Conservation (phyloP, 768 basidiomycete species). For the Galerina sulciceps region DNA sequence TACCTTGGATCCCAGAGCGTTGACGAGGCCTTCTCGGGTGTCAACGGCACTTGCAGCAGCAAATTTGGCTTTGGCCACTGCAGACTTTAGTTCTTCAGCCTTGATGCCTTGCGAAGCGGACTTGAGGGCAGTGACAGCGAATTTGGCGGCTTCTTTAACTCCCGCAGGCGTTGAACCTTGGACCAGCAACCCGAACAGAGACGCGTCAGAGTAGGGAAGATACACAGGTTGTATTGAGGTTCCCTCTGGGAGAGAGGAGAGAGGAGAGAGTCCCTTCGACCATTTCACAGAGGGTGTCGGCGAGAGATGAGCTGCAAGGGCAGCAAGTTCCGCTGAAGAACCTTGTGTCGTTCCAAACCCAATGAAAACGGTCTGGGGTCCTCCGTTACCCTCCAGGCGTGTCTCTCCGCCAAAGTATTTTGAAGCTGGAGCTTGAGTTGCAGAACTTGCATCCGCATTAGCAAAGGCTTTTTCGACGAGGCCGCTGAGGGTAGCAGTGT, state of each 20-base stretch:
- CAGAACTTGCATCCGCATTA: slow-evolving; percentile 41
- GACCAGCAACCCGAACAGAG: slow-evolving; percentile 83
- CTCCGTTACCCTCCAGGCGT: slow-evolving; percentile 63
- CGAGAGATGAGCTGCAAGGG: slow-evolving; percentile 81
- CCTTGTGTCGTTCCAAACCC: slow-evolving; percentile 80
- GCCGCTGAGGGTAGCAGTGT: slow-evolving; percentile 65
- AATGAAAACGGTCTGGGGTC: slow-evolving; percentile 82
- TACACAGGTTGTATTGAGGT: slow-evolving; percentile 75
- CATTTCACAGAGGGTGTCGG: slow-evolving; percentile 86
- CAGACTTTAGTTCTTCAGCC: slow-evolving; percentile 76
- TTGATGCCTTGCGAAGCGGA: slow-evolving; percentile 62
- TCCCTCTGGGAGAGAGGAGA: slow-evolving; percentile 64
- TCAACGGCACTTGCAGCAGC: slow-evolving; percentile 73
- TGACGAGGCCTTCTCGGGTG: slow-evolving; percentile 66
- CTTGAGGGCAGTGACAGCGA: slow-evolving; percentile 71
- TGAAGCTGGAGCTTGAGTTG: slow-evolving; percentile 36
- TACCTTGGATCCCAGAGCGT: slow-evolving; percentile 69
- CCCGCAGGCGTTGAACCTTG: slow-evolving; percentile 66
- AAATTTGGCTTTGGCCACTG: slow-evolving; percentile 90
- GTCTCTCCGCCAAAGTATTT: slow-evolving; percentile 85
- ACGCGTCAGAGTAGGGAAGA: slow-evolving; percentile 90
- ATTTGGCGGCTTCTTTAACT: slow-evolving; percentile 70
- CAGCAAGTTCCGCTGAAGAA: slow-evolving; percentile 72
- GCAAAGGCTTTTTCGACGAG: slow-evolving; percentile 76
- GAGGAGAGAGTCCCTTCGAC: slow-evolving; percentile 73